phyloP scores from a whole-genome alignment of 768 basidiomycete species.

The Tricholoma bakamatsutake region DNA sequence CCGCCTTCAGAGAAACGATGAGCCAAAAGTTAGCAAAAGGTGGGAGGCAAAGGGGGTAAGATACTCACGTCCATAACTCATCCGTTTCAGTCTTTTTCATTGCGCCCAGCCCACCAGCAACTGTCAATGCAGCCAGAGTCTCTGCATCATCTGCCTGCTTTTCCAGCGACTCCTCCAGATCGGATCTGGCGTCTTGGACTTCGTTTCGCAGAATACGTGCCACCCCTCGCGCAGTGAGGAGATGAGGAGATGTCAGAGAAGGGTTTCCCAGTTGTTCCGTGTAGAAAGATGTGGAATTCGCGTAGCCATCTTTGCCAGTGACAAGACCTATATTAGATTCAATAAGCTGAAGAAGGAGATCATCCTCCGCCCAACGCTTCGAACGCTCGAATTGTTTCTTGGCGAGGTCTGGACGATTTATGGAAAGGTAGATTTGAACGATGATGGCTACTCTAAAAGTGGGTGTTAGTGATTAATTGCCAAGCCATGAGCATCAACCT shows the following conservation, averaged over 20 bases:
- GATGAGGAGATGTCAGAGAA: conserved; percentile 63
- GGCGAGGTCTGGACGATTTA: conserved; percentile 81
- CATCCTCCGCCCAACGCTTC: conserved; percentile 84
- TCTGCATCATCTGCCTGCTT: conserved; percentile 58
- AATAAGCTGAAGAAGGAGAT: conserved; percentile 82
- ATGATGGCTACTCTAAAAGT: conserved; percentile 66
- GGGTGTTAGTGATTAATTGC: background rate
- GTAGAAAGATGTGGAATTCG: conserved; percentile 57
- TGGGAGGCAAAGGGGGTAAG: background rate
- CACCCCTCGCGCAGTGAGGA: conserved; percentile 75
- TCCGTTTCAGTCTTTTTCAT: conserved; percentile 59
- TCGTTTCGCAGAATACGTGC: conserved; percentile 76
- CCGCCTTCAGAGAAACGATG: conserved; percentile 22
- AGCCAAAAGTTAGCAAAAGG: conserved; percentile 9
- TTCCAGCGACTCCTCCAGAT: conserved; percentile 67
- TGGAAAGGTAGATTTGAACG: conserved; percentile 86
- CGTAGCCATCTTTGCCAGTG: conserved; percentile 67
- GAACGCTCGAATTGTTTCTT: conserved; percentile 81
- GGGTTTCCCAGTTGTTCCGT: conserved; percentile 82
- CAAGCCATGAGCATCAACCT: conserved; percentile 25
- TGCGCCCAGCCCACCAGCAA: conserved; percentile 55
- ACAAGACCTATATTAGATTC: conserved; percentile 78
- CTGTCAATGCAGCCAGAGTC: conserved; percentile 60
- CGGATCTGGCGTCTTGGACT: conserved; percentile 68
- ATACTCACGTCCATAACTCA: conserved; percentile 63